Evolutionary conservation across 257 asterid species (phyloP), one percentile per base, ranked within the genome.

Genomic region (Cynanchum wilfordii): DNA sequence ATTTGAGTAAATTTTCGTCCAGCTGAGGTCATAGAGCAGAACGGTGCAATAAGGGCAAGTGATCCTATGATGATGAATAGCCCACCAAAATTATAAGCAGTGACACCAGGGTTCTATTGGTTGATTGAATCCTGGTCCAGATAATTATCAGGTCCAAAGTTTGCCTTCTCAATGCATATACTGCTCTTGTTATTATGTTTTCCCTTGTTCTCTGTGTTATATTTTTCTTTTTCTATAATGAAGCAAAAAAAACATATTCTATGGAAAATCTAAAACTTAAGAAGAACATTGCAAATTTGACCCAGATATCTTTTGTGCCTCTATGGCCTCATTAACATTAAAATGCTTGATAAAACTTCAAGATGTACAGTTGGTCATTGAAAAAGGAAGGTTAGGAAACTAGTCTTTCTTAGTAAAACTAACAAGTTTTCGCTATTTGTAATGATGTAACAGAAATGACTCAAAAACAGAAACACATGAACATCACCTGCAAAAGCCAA

Each of bases 61-160:
- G 87, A 82, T 63, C 84, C 91, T 56, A 84, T 68, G 11, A 87
- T 71, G 22, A 87, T 72, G 70, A 89, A 88, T 33, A 88, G 87
- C 20, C 94, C 90, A 42, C 80, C 86, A 29, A 88, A 89, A 6
- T 89, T 81, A n/a, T 47, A 63, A 38, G 85, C 47, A 19, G 84
- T 71, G 20, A 87, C 81, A 56, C 89, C 79, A 2, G 90, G 77
- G 2, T 82, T 83, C 30, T 75, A 73, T 45, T 85, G 79, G 67
- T 87, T 80, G 69, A 89, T 80, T 2, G 90, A 69, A 64, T 85
- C 73, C 22, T 78, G 78, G n/a, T 71, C 77, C 0, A 85, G 71
- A 38, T 83, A 75, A 66, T 83, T 81, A 22, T 76, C 81, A 0
- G 81, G 76, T 30, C 95, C 91, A n/a, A 86, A 83, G 45, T 82